Percentiles rank a stretch among this genome's conserved stretches.
phyloP scores from a whole-genome alignment of 768 basidiomycete species.

The Lentinula detonsa region DNA sequence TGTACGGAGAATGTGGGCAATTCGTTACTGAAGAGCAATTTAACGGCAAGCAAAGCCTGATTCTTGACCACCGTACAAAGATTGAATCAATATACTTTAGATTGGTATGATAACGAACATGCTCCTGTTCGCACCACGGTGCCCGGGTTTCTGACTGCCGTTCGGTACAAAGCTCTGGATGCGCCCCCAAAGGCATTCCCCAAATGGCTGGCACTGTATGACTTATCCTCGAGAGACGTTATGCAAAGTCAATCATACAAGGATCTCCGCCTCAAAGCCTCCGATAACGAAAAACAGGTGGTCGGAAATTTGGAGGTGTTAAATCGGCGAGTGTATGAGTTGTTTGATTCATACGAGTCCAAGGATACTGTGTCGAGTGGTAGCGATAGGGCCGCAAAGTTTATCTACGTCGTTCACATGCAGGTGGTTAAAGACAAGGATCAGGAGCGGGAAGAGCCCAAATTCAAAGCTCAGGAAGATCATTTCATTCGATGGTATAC shows the following conservation, averaged over 20 bases:
- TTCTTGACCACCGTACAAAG: not conserved
- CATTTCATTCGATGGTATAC: slow-evolving; percentile 1
- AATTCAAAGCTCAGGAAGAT: not conserved
- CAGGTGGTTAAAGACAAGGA: not conserved
- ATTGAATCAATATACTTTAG: slow-evolving; percentile 11
- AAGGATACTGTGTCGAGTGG: not conserved
- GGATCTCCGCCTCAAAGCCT: not conserved
- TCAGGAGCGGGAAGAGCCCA: not conserved
- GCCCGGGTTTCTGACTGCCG: slow-evolving; percentile 22
- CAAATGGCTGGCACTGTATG: slow-evolving; percentile 25
- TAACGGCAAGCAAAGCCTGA: slow-evolving; percentile 19
- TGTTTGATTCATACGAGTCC: not conserved
- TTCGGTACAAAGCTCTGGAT: slow-evolving; percentile 27
- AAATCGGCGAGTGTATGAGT: not conserved
- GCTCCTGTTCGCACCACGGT: slow-evolving; percentile 23
- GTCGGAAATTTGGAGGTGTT: not conserved
- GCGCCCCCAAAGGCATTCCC: slow-evolving; percentile 12
- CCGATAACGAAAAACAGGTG: not conserved
- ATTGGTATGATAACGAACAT: slow-evolving; percentile 32
- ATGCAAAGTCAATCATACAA: not conserved
- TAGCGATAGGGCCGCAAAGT: not conserved
- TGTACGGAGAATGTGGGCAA: slow-evolving; percentile 17
- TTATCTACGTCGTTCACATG: slow-evolving; percentile 5
- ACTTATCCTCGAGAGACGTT: slow-evolving; percentile 18
- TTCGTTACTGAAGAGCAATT: slow-evolving; percentile 23